Conservation (phyloP, 768 basidiomycete genomes). For the Psilocybe sp. region DNA sequence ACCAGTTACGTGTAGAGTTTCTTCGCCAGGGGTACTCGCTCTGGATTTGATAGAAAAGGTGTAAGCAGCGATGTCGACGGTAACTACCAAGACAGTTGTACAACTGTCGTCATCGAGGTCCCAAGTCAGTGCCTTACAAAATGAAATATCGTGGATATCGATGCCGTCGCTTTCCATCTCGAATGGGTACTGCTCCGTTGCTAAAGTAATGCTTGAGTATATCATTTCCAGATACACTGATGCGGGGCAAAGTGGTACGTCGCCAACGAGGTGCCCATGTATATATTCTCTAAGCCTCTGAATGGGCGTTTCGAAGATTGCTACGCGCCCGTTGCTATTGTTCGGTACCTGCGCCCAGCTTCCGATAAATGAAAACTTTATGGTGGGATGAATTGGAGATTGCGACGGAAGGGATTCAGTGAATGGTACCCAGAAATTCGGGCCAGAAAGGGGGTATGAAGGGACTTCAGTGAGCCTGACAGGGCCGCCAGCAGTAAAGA, state of each 20-base stretch:
- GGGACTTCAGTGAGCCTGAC: slow-evolving; percentile 50
- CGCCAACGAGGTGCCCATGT: slow-evolving; percentile 56
- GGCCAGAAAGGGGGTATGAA: slow-evolving; percentile 55
- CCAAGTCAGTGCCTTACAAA: slow-evolving; percentile 56
- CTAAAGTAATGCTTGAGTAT: slow-evolving; percentile 40
- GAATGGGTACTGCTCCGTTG: slow-evolving; percentile 26
- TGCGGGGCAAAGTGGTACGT: slow-evolving; percentile 58
- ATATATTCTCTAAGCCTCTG: slow-evolving; percentile 41
- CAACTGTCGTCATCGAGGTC: slow-evolving; percentile 25
- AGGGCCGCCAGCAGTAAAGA: slow-evolving; percentile 43
- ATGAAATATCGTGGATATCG: slow-evolving; percentile 40
- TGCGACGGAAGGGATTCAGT: slow-evolving; percentile 21
- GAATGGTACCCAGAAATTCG: slow-evolving; percentile 48
- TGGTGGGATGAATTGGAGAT: neutral
- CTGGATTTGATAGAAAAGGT: slow-evolving; percentile 48
- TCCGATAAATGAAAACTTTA: slow-evolving; percentile 9
- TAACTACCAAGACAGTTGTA: slow-evolving; percentile 32
- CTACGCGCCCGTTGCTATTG: slow-evolving; percentile 28
- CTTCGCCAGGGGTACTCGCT: slow-evolving; percentile 22
- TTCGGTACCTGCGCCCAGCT: slow-evolving; percentile 42
- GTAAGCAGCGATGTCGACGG: slow-evolving; percentile 34
- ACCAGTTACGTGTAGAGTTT: slow-evolving; percentile 44
- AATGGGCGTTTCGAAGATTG: slow-evolving; percentile 56
- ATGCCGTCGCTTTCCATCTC: slow-evolving; percentile 17
- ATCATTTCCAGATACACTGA: slow-evolving; percentile 63